Base-by-base conservation (phyloP, 2,329 filamentous ascomycete species). In the Aspergillus sp. region DNA sequence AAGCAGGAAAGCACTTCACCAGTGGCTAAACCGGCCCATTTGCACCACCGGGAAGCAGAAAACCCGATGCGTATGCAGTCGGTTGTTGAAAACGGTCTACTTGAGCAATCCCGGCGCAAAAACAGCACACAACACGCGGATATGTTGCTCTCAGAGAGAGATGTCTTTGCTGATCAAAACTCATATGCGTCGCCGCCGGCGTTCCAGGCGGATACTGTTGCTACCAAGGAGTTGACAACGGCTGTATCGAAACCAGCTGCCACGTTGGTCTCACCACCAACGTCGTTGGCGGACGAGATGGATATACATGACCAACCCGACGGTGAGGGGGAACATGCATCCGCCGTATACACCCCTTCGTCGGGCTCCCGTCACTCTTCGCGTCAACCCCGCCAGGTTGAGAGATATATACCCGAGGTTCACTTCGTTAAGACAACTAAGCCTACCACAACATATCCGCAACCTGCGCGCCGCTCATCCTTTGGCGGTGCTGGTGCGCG, bases 301-400 rank as follows among this genome's bases (percentile, higher is more conserved):
- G 76, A 77, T 50, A 67, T 70, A 27, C 68, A 69, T 39, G 70
- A 73, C 3, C 66, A 73, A 56, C 64, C 64, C 14, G 59, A 71
- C 46, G 67, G 69, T n/a, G 70, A 72, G 47, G 67, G 67, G 23
- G 73, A 73, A 53, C 59, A 58, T 51, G 63, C 56, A 40, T 53
- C 64, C 33, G 61, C 67, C 6, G 58, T 73, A 12, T 66, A 76
- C 60, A 74, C 76, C n/a, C 70, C 76, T 11, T 73, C 69, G 23
- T 73, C 75, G 3, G 75, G 70, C 45, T 79, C 77, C 41, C 73
- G 76, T 11, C 75, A 78, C 47, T 77, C 76, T 7, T 79, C 77
- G 31, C 76, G 76, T 41, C 77, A 79, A 60, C 72, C 76, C 23
- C 75, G 75, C 52, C 70, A 75, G 54, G 64, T 73, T 39, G 75